phyloP scores from a whole-genome alignment of 2,329 filamentous ascomycete genomes.

The Trichoderma sp. region DNA sequence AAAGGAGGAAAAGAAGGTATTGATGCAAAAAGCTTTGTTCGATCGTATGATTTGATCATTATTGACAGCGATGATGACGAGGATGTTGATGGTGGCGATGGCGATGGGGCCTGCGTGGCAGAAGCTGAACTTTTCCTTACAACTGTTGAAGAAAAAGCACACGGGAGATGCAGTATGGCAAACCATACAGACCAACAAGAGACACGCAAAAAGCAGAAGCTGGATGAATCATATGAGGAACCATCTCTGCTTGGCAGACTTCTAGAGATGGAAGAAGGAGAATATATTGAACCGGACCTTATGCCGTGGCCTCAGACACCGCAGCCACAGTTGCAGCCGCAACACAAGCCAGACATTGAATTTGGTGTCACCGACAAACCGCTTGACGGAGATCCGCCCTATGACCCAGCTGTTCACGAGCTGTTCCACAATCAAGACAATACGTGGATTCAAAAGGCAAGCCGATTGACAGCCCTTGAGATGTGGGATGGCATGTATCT shows the following conservation, averaged over 20 bases:
- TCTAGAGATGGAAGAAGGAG: not conserved
- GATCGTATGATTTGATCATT: not conserved
- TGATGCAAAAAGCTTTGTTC: not conserved
- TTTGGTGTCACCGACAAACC: conserved; percentile 7
- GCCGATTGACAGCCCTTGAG: conserved; percentile 36
- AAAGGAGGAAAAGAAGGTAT: not conserved
- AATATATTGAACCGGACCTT: not conserved
- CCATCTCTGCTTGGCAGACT: not conserved
- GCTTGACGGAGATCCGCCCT: conserved; percentile 24
- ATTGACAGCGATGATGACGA: not conserved
- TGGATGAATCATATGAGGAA: not conserved
- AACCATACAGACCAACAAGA: not conserved
- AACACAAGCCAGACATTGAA: not conserved
- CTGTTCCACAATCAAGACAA: conserved; percentile 33
- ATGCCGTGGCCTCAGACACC: not conserved
- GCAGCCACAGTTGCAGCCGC: not conserved
- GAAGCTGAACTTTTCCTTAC: conserved; percentile 15
- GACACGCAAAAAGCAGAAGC: not conserved
- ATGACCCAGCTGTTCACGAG: conserved; percentile 31
- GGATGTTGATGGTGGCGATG: not conserved
- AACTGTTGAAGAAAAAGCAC: not conserved
- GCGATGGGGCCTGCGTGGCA: not conserved
- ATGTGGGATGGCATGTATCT: conserved; percentile 33
- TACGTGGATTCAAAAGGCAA: conserved; percentile 32
- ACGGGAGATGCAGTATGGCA: not conserved